Conservation (phyloP, 495 filamentous ascomycete species). For the Penicillium parvum region DNA sequence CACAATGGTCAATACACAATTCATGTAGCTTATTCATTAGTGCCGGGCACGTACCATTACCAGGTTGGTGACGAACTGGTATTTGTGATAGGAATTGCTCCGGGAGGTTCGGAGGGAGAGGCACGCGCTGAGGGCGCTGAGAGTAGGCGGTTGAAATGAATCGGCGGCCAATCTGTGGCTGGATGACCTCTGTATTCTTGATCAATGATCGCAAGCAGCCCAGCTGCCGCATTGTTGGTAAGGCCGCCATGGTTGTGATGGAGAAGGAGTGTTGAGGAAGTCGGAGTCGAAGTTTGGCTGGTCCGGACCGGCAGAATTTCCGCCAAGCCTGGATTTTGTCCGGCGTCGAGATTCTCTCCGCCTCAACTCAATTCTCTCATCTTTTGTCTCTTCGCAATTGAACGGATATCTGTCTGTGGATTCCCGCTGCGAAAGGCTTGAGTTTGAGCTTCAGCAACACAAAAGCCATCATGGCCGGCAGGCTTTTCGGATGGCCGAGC, state of each 20-base stretch:
- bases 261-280: slow-evolving; percentile 20
- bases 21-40: too few species aligned
- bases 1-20: slow-evolving; percentile 14
- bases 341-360: slow-evolving; percentile 8
- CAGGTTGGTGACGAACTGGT: slow-evolving; percentile 33
- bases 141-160: slow-evolving; percentile 40
- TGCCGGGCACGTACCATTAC: slow-evolving; percentile 30
- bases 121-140: slow-evolving; percentile 29
- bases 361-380: slow-evolving; percentile 12
- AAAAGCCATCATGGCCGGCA: slow-evolving; percentile 33
- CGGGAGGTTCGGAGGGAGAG: slow-evolving; percentile 41
- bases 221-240: slow-evolving; percentile 58
- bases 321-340: slow-evolving; percentile 34
- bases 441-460: background rate
- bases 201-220: slow-evolving; percentile 58
- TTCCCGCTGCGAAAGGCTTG: background rate
- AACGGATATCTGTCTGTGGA: background rate
- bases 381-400: slow-evolving; percentile 2
- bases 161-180: slow-evolving; percentile 37
- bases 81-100: slow-evolving; percentile 41
- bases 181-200: slow-evolving; percentile 40
- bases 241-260: slow-evolving; percentile 52
- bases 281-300: slow-evolving; percentile 30
- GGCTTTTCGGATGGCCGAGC: slow-evolving; percentile 35
- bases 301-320: slow-evolving; percentile 40